phyloP scores from a whole-genome alignment of 2,329 filamentous ascomycete species.

The Coccinonectria pachysandricola region DNA sequence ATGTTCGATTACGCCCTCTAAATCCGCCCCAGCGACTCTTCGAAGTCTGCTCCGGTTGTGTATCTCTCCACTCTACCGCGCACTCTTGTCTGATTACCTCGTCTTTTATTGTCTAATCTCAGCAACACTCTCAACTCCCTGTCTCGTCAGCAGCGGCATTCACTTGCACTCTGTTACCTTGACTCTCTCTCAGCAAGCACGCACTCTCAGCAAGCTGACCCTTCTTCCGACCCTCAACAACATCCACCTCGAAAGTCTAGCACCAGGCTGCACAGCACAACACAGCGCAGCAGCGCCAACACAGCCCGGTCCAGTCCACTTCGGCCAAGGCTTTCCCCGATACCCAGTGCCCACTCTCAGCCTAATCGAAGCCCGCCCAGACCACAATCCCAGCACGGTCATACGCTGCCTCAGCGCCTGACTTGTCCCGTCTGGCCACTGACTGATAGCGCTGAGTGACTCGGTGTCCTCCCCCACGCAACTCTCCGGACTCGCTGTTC shows the following conservation, averaged over 20 bases:
- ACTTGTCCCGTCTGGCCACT: slow-evolving; percentile 1
- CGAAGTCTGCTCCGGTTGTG: slow-evolving; percentile 41
- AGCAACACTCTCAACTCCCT: slow-evolving; percentile 5
- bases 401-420: slow-evolving; percentile 1
- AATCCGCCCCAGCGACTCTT: slow-evolving; percentile 40
- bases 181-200: slow-evolving; percentile 5
- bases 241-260: slow-evolving; percentile 7
- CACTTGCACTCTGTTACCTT: slow-evolving; percentile 38
- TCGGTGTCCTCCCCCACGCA: slow-evolving; percentile 9
- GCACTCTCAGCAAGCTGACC: slow-evolving; percentile 5
- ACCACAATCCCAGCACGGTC: slow-evolving; percentile 6
- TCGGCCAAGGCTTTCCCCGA: slow-evolving; percentile 5
- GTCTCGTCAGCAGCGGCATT: slow-evolving; percentile 37
- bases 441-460: slow-evolving; percentile 13
- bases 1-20: slow-evolving; percentile 42
- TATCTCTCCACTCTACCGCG: slow-evolving; percentile 29
- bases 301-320: slow-evolving; percentile 12
- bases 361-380: slow-evolving; percentile 6
- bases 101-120: slow-evolving; percentile 11
- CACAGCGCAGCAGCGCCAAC: not conserved
- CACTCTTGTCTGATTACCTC: slow-evolving; percentile 20
- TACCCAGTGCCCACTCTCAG: slow-evolving; percentile 8
- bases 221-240: slow-evolving; percentile 7
- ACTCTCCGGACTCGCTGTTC: slow-evolving; percentile 19
- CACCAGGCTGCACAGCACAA: too few species aligned